phyloP scores from a whole-genome alignment of 768 basidiomycete genomes.

The Mycena galericulata region DNA sequence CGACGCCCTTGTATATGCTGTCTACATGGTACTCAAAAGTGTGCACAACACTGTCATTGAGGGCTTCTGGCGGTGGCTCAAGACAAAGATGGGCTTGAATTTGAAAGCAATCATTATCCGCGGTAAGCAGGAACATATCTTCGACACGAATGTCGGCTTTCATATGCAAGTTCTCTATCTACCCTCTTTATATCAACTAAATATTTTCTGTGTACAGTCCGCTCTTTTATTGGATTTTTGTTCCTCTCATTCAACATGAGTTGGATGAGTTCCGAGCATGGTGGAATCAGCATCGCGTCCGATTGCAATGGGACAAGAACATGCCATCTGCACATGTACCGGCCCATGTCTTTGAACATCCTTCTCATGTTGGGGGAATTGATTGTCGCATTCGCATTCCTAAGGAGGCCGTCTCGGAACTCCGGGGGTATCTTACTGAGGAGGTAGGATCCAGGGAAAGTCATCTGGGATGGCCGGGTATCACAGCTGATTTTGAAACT shows the following conservation, averaged over 20 bases:
- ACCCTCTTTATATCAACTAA: neutral
- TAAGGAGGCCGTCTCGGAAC: neutral
- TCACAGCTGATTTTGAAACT: conserved; percentile 7
- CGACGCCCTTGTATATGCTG: conserved; percentile 35
- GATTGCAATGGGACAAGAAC: conserved; percentile 25
- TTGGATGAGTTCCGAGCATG: conserved; percentile 33
- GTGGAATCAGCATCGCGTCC: conserved; percentile 37
- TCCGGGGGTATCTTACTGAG: conserved; percentile 14
- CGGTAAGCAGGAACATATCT: neutral
- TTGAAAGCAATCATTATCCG: neutral
- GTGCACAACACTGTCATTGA: conserved; percentile 47
- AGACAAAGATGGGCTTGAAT: conserved; percentile 2
- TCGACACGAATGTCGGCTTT: neutral
- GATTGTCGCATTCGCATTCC: conserved; percentile 13
- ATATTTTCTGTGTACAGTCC: neutral
- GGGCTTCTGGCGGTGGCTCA: conserved; percentile 40
- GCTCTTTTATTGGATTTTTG: conserved; percentile 37
- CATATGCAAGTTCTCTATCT: conserved; percentile 23
- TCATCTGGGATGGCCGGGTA: conserved; percentile 16
- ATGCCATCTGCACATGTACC: conserved; percentile 35
- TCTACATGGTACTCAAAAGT: conserved; percentile 38
- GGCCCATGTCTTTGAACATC: conserved; percentile 1
- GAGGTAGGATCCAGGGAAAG: conserved; percentile 19
- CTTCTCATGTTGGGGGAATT: neutral
- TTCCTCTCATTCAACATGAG: conserved; percentile 28